These are phyloP conservation scores for Eimeria tenella DNA, from an alignment of 169 alveolate genomes.

Conservation along the genomic window DNA sequence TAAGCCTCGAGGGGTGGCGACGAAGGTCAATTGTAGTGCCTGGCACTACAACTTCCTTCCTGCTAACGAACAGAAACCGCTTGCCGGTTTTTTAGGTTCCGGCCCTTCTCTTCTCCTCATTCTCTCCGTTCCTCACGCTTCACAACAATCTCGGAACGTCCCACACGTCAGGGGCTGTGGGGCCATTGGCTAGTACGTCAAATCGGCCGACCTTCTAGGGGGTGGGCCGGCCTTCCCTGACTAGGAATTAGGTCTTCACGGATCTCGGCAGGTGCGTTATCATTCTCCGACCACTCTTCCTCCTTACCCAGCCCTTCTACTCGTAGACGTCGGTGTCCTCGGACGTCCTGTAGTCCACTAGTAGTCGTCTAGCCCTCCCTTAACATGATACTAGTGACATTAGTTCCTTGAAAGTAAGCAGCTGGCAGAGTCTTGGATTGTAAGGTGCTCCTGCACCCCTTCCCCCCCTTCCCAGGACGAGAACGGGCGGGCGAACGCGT, in stretches of 20 bases:
- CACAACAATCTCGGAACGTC: conserved; percentile 1
- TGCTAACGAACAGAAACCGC: not conserved
- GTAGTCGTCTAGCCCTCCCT: too few relatives aligned
- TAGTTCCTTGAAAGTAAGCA: too few relatives aligned
- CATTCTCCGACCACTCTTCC: not conserved
- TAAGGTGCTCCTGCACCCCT: too few relatives aligned
- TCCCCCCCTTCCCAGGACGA: too few relatives aligned
- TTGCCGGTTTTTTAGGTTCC: not conserved
- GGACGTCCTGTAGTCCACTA: not conserved
- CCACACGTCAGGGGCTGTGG: conserved; percentile 11
- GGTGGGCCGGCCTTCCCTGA: conserved; percentile 6
- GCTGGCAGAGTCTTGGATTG: too few relatives aligned
- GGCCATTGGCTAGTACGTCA: not conserved
- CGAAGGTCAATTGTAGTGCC: too few relatives aligned
- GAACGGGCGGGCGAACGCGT: too few relatives aligned
- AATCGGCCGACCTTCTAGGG: conserved; percentile 8
- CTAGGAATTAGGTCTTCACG: not conserved
- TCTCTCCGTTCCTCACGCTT: not conserved
- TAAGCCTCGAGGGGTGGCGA: too few relatives aligned
- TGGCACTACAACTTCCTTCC: not conserved
- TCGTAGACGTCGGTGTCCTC: not conserved
- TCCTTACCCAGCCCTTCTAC: conserved; percentile 6
- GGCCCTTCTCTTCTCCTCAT: conserved; percentile 8
- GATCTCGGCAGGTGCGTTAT: too few relatives aligned
- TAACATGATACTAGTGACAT: too few relatives aligned